These are phyloP conservation scores for Eragrostis nindensis DNA, from an alignment of 176 grass and related monocot genomes.

Conservation along the genomic window DNA sequence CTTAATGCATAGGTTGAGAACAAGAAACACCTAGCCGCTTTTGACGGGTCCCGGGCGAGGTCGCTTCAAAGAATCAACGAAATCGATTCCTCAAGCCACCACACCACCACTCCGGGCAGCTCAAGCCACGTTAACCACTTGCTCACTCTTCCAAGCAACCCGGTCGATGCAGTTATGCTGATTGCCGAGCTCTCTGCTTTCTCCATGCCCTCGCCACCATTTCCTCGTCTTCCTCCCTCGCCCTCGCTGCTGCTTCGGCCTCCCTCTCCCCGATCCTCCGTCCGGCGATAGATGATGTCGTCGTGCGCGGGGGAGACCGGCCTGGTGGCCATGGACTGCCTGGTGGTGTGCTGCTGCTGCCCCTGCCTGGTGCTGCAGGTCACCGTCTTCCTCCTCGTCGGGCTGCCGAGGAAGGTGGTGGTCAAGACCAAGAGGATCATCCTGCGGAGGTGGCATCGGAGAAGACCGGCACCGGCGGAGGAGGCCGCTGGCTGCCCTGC, in stretches of 20 bases:
- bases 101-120: constrained; percentile 39
- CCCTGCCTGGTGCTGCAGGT: constrained; percentile 86
- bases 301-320: constrained; percentile 49
- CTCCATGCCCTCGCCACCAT: constrained; percentile 26
- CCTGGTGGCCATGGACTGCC: constrained; percentile 76
- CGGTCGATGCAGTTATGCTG: constrained; percentile 38
- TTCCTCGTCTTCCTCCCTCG: neutral
- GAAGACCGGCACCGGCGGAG: neutral
- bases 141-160: constrained; percentile 48
- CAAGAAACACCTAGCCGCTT: constrained; percentile 38
- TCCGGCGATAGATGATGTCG: constrained; percentile 15
- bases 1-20: constrained; percentile 41
- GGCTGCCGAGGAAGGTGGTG: constrained; percentile 62
- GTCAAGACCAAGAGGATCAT: constrained; percentile 76
- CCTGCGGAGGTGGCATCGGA: constrained; percentile 55
- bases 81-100: constrained; percentile 54
- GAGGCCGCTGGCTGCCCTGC: neutral
- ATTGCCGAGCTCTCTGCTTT: neutral
- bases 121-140: constrained; percentile 54
- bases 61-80: constrained; percentile 72
- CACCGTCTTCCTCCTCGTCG: constrained; percentile 82
- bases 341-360: constrained; percentile 88
- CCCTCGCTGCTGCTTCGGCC: neutral
- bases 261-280: neutral
- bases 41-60: constrained; percentile 30